Evolutionary conservation across 2,329 filamentous ascomycete species (phyloP).

Genomic region (Penicillium sp.): DNA sequence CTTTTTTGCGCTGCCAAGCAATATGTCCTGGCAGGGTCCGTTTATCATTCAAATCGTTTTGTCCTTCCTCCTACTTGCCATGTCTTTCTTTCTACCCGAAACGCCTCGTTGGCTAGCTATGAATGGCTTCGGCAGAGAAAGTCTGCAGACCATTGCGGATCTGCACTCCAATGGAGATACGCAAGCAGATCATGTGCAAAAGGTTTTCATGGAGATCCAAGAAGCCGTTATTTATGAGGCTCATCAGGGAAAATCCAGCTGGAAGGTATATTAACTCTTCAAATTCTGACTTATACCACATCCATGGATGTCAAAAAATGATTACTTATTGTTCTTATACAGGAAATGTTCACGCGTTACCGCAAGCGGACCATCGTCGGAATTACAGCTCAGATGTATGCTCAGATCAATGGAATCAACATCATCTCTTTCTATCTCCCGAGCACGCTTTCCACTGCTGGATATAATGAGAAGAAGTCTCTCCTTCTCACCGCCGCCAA

Average conservation of each 20-base stretch:
- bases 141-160: constrained; percentile 47
- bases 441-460: constrained; percentile 40
- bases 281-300: too few species aligned
- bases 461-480: constrained; percentile 42
- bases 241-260: constrained; percentile 38
- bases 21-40: constrained; percentile 36
- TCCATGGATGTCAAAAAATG: too few species aligned
- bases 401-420: constrained; percentile 49
- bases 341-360: constrained; percentile 50
- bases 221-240: constrained; percentile 44
- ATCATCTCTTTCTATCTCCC: constrained; percentile 51
- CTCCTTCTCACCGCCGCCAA: constrained; percentile 48
- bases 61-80: constrained; percentile 37
- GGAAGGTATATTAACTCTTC: constrained; percentile 32
- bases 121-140: constrained; percentile 46
- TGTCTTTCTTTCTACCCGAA: constrained; percentile 45
- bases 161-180: constrained; percentile 43
- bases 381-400: constrained; percentile 48
- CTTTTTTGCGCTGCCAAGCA: constrained; percentile 35
- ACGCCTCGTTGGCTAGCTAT: constrained; percentile 48
- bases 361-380: constrained; percentile 48
- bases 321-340: background rate
- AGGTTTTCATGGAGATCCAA: constrained; percentile 43
- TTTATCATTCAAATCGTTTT: constrained; percentile 40
- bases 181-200: constrained; percentile 39